Conservation (phyloP, 768 basidiomycete genomes). For the Phallus indusiatus region DNA sequence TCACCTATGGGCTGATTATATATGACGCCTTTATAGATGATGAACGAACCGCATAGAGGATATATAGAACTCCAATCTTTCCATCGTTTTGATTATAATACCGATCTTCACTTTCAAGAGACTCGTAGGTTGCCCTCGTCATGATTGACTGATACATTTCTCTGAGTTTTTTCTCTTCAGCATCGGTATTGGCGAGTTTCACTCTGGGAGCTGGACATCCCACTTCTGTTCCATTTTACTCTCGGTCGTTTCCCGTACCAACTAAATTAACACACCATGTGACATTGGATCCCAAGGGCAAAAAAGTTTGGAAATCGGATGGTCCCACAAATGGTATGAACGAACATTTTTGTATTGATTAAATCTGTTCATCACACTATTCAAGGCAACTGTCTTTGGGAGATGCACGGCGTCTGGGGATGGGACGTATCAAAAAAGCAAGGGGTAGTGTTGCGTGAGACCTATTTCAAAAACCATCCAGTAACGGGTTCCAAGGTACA, state of each 20-base stretch:
- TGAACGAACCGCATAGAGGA: conserved; percentile 93
- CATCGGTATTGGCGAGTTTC: conserved; percentile 82
- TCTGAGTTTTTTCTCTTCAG: conserved; percentile 28
- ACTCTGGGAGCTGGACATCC: conserved; percentile 86
- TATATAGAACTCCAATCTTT: conserved; percentile 79
- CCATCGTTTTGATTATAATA: conserved; percentile 87
- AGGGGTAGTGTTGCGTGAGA: conserved; percentile 71
- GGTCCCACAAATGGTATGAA: conserved; percentile 45
- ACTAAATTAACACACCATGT: conserved; percentile 52
- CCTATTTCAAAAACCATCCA: conserved; percentile 73
- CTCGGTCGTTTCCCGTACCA: conserved; percentile 82
- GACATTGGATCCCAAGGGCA: conserved; percentile 49
- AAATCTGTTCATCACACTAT: background rate
- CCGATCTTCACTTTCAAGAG: conserved; percentile 78
- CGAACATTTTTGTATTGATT: background rate
- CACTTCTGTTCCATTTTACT: conserved; percentile 68
- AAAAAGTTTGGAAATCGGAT: conserved; percentile 60
- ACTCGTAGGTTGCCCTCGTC: conserved; percentile 55
- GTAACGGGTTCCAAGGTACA: conserved; percentile 45
- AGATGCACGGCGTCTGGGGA: conserved; percentile 89
- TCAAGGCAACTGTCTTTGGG: conserved; percentile 69
- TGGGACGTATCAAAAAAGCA: conserved; percentile 61
- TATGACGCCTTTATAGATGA: conserved; percentile 54
- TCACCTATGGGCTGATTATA: background rate
- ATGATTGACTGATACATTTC: too few species aligned